These are phyloP conservation scores for Eucalyptus viminalis DNA, from an alignment of 345 rosid species.

Conservation along the genomic window DNA sequence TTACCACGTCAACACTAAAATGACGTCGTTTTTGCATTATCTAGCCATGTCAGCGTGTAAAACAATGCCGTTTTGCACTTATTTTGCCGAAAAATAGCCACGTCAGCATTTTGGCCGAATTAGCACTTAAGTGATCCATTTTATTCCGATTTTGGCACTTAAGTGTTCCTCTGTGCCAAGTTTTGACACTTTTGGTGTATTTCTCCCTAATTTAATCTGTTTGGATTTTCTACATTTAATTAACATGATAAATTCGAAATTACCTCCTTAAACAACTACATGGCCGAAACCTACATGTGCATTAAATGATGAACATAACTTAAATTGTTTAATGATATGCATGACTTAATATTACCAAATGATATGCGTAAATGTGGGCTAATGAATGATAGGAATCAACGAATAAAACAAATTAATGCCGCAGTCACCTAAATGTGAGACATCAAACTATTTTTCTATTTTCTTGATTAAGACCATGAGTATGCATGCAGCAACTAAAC, in stretches of 20 bases:
- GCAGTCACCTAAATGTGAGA: not conserved
- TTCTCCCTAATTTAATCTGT: not conserved
- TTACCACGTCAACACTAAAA: too few species aligned
- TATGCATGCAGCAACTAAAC: not conserved
- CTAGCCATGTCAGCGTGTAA: accelerated
- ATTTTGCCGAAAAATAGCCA: too few species aligned
- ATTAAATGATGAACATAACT: not conserved
- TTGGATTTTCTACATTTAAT: too few species aligned
- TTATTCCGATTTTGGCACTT: too few species aligned
- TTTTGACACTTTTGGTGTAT: too few species aligned
- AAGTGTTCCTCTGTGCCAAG: accelerated
- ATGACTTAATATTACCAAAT: not conserved
- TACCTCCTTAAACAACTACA: not conserved
- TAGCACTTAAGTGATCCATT: too few species aligned
- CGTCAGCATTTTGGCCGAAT: too few species aligned
- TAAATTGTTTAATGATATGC: not conserved
- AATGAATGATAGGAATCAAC: not conserved
- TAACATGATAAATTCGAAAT: not conserved
- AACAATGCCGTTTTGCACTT: accelerated
- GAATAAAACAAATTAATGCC: not conserved
- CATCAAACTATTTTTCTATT: not conserved
- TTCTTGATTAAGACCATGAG: not conserved
- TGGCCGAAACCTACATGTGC: not conserved
- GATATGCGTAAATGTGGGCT: not conserved
- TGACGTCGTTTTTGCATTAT: too few species aligned